Evolutionary conservation across 441 rosid species (phyloP).

Genomic region (Sinapis alba): DNA sequence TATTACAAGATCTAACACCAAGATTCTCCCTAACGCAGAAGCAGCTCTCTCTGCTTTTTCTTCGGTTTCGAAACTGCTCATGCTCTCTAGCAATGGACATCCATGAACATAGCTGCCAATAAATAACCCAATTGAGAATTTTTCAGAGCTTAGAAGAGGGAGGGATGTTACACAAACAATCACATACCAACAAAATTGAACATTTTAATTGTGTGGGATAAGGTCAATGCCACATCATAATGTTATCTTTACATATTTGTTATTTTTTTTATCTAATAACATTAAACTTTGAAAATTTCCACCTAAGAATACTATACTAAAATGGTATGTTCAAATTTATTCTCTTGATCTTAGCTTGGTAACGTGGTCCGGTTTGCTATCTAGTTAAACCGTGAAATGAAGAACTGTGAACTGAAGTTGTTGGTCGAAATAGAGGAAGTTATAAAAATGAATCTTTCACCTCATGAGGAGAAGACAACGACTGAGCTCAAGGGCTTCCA

Average conservation of each 20-base stretch:
- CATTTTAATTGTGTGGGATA: neutral
- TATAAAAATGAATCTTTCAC: constrained; percentile 44
- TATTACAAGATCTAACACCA: constrained; percentile 93
- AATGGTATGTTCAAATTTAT: neutral
- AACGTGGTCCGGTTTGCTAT: neutral
- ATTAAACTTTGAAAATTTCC: neutral
- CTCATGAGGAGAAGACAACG: constrained; percentile 98
- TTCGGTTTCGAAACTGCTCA: constrained; percentile 69
- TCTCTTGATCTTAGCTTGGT: neutral
- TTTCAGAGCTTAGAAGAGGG: constrained; percentile 17
- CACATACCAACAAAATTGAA: constrained; percentile 9
- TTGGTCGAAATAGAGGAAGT: constrained; percentile 13
- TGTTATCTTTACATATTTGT: neutral
- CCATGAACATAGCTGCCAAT: constrained; percentile 94
- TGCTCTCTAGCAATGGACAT: constrained; percentile 85
- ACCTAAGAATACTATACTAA: neutral
- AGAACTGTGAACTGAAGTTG: neutral
- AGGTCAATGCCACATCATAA: constrained; percentile 22
- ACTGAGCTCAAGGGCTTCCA: constrained; percentile 99
- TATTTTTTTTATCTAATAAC: neutral
- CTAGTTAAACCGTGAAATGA: neutral
- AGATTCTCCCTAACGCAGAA: constrained; percentile 85
- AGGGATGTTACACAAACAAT: constrained; percentile 1
- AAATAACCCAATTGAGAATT: neutral
- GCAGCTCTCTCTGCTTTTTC: constrained; percentile 83